Conservation (phyloP, 2,329 filamentous ascomycete species). For the Fusarium nanum region DNA sequence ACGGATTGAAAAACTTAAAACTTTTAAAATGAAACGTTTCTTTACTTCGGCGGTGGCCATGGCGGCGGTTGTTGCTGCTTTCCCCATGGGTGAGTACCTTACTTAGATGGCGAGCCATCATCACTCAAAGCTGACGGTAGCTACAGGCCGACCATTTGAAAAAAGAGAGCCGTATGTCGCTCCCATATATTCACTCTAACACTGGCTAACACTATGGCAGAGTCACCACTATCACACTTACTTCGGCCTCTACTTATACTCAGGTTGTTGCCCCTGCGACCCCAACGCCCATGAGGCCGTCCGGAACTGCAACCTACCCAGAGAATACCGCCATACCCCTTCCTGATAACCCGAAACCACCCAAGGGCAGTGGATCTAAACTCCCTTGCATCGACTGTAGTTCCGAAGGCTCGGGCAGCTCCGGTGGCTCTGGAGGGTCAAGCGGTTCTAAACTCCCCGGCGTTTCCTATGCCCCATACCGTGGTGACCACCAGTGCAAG, state of each 20-base stretch:
- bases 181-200: background rate
- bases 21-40: constrained; percentile 39
- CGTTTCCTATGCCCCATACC: constrained; percentile 63
- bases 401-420: background rate
- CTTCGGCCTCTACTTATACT: constrained; percentile 34
- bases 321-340: constrained; percentile 2
- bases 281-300: constrained; percentile 8
- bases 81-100: constrained; percentile 42
- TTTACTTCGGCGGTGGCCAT: constrained; percentile 44
- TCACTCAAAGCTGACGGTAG: constrained; percentile 4
- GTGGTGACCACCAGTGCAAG: constrained; percentile 72
- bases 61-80: constrained; percentile 35
- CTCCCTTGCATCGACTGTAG: background rate
- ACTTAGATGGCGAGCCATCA: no score
- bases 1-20: background rate
- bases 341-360: background rate
- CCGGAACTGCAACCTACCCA: constrained; percentile 3
- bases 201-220: constrained; percentile 11
- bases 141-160: constrained; percentile 26
- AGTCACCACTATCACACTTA: constrained; percentile 32
- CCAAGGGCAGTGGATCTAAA: background rate
- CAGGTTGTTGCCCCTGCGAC: constrained; percentile 26
- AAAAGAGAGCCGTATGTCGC: constrained; percentile 29
- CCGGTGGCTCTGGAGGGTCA: background rate
- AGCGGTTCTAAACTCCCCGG: constrained; percentile 50